Base-by-base conservation (phyloP, 202 grass and related monocot genomes). In the Cymbopogon flexuosus region DNA sequence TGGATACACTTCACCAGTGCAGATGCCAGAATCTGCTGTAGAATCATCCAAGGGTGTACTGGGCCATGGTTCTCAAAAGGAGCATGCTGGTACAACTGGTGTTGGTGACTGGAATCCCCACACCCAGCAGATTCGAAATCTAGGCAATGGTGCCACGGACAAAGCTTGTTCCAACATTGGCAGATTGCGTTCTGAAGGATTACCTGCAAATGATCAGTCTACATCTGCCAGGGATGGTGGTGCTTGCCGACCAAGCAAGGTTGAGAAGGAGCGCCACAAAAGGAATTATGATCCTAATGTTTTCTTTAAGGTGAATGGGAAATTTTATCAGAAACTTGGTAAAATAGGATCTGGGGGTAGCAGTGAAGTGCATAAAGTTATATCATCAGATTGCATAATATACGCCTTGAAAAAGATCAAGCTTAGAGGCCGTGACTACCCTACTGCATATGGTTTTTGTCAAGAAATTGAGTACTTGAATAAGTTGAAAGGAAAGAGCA, bases 351-450 rank as follows among this genome's bases (percentile, higher is more conserved):
- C 91, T 10, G 95, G 95, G 27, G 95, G 95, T 33, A 97, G 95
- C 79, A 97, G 92, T 87, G 95, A 97, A 89, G 95, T 97, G 62
- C 81, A 97, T 75, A 97, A 97, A 83, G 92, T 97, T 76, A 97
- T 97, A 82, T 94, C 95, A 57, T 72, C 70, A 5, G 95, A 94
- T 68, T 85, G 90, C 79, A 86, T 47, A 42, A 97, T 97, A 87
- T 91, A 89, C 73, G 95, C 95, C 68, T 73, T 97, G 79, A 97
- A 97, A 80, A 97, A 97, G 64, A 97, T 97, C 68, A 97, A 94
- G 65, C 91, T 97, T 24, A 97, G 47, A 85, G 90, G 95, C 11
- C 86, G 95, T 70, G 95, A 97, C 66, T 97, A 97, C 76, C 90
- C 89, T 43, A 97, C 95, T 62, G 92, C 95, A 1, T 85, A 91